phyloP scores from a whole-genome alignment of 345 rosid genomes.

The Gossypium mustelinum region DNA sequence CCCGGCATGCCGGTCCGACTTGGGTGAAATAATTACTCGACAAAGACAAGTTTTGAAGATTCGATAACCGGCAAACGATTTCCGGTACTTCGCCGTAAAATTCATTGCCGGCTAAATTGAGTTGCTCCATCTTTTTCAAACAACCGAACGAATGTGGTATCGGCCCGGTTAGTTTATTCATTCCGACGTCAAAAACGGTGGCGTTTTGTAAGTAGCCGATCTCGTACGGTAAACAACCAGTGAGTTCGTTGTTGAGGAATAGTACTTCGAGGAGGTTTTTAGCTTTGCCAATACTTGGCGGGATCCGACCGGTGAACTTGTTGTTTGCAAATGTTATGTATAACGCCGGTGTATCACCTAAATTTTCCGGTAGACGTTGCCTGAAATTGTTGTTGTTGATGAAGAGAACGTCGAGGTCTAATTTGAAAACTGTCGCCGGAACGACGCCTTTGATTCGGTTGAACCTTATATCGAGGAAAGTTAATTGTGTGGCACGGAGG shows the following conservation, averaged over 20 bases:
- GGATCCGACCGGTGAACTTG: conserved; percentile 42
- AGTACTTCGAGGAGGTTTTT: conserved; percentile 40
- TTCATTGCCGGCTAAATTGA: conserved; percentile 36
- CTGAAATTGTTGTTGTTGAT: conserved; percentile 50
- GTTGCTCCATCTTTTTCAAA: conserved; percentile 30
- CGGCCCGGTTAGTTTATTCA: conserved; percentile 43
- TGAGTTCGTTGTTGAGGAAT: conserved; percentile 39
- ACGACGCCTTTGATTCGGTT: conserved; percentile 33
- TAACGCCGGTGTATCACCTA: conserved; percentile 39
- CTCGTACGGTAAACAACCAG: conserved; percentile 56
- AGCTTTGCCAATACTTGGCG: conserved; percentile 45
- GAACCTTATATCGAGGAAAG: conserved; percentile 54
- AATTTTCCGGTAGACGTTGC: conserved; percentile 33
- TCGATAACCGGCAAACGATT: conserved; percentile 41
- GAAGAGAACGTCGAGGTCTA: conserved; percentile 50
- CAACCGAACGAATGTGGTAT: conserved; percentile 55
- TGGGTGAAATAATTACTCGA: conserved; percentile 53
- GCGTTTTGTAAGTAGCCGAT: conserved; percentile 37
- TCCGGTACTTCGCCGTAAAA: conserved; percentile 50
- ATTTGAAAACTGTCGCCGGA: conserved; percentile 30
- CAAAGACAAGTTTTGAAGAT: conserved; percentile 28
- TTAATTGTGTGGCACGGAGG: conserved; percentile 22
- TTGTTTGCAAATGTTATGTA: conserved; percentile 61
- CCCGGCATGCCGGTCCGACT: conserved; percentile 49
- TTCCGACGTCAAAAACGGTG: conserved; percentile 39